Evolutionary conservation across 768 basidiomycete species (phyloP).

Genomic region (Calocera cornea): DNA sequence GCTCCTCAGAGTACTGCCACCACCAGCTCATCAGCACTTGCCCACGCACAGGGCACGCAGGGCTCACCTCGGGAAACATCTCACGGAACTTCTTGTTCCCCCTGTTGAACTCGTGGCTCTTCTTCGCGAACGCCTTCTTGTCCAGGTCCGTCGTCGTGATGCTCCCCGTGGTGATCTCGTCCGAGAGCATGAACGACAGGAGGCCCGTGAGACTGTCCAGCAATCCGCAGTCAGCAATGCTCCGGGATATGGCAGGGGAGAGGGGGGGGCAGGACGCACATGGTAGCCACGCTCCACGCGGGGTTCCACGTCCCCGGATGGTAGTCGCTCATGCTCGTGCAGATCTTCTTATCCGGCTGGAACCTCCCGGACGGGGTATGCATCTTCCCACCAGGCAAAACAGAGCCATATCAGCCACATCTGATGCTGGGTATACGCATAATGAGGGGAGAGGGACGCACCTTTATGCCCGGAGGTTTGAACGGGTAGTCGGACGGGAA

Average conservation of each 20-base stretch:
- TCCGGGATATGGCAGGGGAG: conserved; percentile 6
- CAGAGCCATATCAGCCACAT: background rate
- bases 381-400: conserved; percentile 40
- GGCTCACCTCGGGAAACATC: conserved; percentile 75
- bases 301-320: conserved; percentile 94
- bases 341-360: conserved; percentile 87
- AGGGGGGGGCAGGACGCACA: conserved; percentile 50
- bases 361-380: conserved; percentile 83
- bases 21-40: conserved; percentile 15
- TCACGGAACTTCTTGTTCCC: conserved; percentile 67
- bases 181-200: conserved; percentile 85
- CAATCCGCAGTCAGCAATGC: conserved; percentile 2
- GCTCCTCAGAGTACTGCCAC: conserved; percentile 52
- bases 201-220: conserved; percentile 70
- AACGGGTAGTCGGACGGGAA: conserved; percentile 94
- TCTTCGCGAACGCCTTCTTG: conserved; percentile 59
- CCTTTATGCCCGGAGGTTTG: conserved; percentile 94
- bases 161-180: conserved; percentile 94
- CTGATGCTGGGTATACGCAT: background rate
- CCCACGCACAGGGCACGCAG: conserved; percentile 4
- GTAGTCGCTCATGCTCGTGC: conserved; percentile 96
- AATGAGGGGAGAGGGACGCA: conserved; percentile 22
- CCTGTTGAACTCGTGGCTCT: conserved; percentile 80
- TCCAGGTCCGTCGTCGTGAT: conserved; percentile 67
- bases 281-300: conserved; percentile 88